Percentiles rank a stretch among this genome's conserved stretches.
Evolutionary conservation across 2,329 filamentous ascomycete species (phyloP).

Genomic region (Trichoderma arundinaceum): DNA sequence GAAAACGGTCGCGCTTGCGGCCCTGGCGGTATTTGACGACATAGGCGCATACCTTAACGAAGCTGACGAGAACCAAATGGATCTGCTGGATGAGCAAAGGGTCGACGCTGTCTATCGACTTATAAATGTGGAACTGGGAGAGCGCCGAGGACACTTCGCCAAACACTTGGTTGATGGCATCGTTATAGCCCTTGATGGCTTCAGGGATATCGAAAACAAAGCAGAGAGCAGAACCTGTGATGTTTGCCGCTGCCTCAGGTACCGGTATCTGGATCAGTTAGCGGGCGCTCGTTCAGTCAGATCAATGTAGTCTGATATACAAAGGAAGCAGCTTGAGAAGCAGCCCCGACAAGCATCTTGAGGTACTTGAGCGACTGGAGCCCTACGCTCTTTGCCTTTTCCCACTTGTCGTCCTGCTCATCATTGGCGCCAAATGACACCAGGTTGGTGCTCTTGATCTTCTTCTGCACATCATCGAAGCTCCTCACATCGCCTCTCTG

Average conservation of each 20-base stretch:
- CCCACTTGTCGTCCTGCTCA: neutral
- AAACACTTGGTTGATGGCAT: constrained; percentile 15
- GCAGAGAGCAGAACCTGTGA: neutral
- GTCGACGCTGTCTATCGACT: neutral
- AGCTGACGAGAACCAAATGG: constrained; percentile 2
- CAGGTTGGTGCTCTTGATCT: neutral
- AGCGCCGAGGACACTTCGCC: constrained; percentile 2
- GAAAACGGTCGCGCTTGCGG: neutral
- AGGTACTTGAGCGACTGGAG: constrained; percentile 19
- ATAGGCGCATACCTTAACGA: constrained; percentile 17
- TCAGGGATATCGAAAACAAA: constrained; percentile 13
- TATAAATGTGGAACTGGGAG: constrained; percentile 11
- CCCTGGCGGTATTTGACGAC: constrained; percentile 12
- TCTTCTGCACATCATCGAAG: constrained; percentile 1
- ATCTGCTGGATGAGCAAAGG: constrained; percentile 1
- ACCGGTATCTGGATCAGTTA: neutral
- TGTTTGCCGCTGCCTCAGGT: neutral
- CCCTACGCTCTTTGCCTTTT: constrained; percentile 7
- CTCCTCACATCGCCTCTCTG: constrained; percentile 5
- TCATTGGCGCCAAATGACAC: neutral
- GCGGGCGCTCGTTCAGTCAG: neutral
- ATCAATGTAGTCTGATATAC: neutral
- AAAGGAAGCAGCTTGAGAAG: constrained; percentile 6
- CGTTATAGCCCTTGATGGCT: constrained; percentile 5
- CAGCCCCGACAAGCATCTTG: constrained; percentile 13